These are phyloP conservation scores for Polyporus tsugae DNA, from an alignment of 1,284 basidiomycete genomes.

Conservation along the genomic window DNA sequence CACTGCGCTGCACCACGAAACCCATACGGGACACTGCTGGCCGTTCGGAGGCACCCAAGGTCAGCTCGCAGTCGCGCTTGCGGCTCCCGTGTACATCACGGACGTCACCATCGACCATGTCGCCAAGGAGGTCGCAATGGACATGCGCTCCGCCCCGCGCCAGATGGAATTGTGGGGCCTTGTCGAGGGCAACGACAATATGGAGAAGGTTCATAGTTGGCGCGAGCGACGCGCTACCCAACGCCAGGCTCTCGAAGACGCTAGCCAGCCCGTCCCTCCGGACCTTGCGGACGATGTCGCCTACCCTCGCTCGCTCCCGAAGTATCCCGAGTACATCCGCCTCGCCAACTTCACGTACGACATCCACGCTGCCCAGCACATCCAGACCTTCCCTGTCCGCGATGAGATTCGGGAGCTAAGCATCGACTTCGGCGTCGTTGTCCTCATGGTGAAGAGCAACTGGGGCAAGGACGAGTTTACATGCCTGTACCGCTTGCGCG, in stretches of 20 bases:
- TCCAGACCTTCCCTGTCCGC: conserved; percentile 89
- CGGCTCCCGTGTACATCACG: conserved; percentile 71
- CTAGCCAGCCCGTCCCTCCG: conserved; percentile 39
- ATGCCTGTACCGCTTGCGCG: conserved; percentile 90
- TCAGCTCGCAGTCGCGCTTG: conserved; percentile 84
- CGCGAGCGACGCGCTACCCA: conserved; percentile 43
- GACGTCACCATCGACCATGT: conserved; percentile 92
- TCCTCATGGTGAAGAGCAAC: conserved; percentile 83
- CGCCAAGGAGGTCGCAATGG: conserved; percentile 78
- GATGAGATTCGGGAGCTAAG: conserved; percentile 72
- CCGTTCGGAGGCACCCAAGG: conserved; percentile 84
- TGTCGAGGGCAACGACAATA: conserved; percentile 79
- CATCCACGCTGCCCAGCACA: conserved; percentile 65
- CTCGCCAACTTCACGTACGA: conserved; percentile 87
- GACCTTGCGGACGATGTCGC: conserved; percentile 45
- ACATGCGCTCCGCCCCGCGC: conserved; percentile 82
- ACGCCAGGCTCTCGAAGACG: conserved; percentile 48
- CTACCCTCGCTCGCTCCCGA: conserved; percentile 64
- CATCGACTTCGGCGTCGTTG: conserved; percentile 84
- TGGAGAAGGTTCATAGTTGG: conserved; percentile 64
- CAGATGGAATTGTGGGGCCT: conserved; percentile 91
- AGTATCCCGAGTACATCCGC: conserved; percentile 68
- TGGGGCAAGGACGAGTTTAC: conserved; percentile 89
- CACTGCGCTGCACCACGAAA: conserved; percentile 85
- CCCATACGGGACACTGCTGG: conserved; percentile 90